These are phyloP conservation scores for Candida awuae DNA, from an alignment of 805 yeast genomes.

Conservation along the genomic window DNA sequence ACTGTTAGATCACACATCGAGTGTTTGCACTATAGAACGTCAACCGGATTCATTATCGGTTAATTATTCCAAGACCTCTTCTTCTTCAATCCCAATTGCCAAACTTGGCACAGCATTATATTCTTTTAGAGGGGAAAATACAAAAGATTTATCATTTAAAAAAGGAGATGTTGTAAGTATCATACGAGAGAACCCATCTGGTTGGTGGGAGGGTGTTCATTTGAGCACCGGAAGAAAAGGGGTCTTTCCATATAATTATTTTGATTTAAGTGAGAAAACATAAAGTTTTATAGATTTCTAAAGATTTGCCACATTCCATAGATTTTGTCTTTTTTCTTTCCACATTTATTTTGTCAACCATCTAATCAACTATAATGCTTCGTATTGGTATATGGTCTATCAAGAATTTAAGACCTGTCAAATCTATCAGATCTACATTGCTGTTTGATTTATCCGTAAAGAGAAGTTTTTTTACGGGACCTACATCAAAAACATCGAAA, in stretches of 20 bases:
- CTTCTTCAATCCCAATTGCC: constrained; percentile 21
- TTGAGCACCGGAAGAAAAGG: constrained; percentile 35
- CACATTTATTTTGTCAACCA: neutral
- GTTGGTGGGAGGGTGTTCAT: constrained; percentile 44
- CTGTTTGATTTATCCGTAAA: too few relatives aligned
- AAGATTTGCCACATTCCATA: too few relatives aligned
- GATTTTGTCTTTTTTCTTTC: neutral
- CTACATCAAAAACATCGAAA: too few relatives aligned
- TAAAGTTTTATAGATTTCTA: too few relatives aligned
- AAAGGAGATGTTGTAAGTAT: constrained; percentile 38
- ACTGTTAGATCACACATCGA: constrained; percentile 3
- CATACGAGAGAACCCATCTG: constrained; percentile 29
- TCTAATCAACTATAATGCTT: neutral
- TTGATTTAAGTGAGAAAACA: constrained; percentile 1
- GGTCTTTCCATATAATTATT: constrained; percentile 39
- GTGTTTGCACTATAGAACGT: constrained; percentile 8
- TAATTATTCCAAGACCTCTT: constrained; percentile 6
- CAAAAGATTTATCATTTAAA: constrained; percentile 36
- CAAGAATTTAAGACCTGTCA: too few relatives aligned
- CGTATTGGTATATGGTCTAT: constrained; percentile 2
- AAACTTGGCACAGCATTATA: constrained; percentile 30
- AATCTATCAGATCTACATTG: neutral
- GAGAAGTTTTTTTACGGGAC: too few relatives aligned
- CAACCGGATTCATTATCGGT: too few relatives aligned
- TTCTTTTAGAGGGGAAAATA: constrained; percentile 30